Conservation (phyloP, 371 early-diverging fungal species). For the Haplosporangium sp. region DNA sequence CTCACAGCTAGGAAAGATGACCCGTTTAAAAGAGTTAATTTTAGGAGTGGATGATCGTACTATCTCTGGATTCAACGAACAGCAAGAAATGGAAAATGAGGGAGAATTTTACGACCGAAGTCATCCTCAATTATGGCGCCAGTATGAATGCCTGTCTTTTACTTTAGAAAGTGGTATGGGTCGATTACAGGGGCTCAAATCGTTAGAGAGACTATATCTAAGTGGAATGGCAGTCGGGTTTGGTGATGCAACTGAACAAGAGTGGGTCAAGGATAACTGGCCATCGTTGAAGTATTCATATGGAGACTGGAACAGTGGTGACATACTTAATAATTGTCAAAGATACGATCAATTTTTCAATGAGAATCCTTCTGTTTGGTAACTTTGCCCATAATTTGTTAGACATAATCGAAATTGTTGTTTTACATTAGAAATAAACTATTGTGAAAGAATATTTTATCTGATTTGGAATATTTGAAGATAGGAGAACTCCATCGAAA, state of each 20-base stretch:
- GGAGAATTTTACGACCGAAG: not conserved
- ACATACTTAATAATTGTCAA: not conserved
- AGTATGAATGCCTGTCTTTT: conserved; percentile 19
- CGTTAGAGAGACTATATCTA: not conserved
- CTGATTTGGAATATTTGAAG: not conserved
- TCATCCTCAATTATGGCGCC: not conserved
- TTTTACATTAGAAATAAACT: too few relatives aligned
- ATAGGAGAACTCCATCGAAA: not conserved
- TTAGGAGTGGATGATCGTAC: not conserved
- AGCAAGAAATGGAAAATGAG: not conserved
- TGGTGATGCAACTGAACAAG: not conserved
- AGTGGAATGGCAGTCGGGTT: conserved; percentile 5
- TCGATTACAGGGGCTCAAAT: conserved; percentile 6
- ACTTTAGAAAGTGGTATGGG: conserved; percentile 7
- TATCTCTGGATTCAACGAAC: not conserved
- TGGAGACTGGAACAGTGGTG: not conserved
- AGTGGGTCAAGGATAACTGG: conserved; percentile 15
- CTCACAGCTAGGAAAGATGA: conserved; percentile 9
- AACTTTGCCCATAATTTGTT: too few relatives aligned
- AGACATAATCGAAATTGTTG: too few relatives aligned
- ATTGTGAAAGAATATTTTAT: too few relatives aligned
- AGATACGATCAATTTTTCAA: not conserved
- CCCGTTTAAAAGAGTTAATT: conserved; percentile 3
- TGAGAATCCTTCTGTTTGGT: too few relatives aligned
- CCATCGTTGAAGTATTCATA: conserved; percentile 1